These are phyloP conservation scores for Fistulifera solaris DNA, from an alignment of 108 stramenopile species.

Conservation along the genomic window DNA sequence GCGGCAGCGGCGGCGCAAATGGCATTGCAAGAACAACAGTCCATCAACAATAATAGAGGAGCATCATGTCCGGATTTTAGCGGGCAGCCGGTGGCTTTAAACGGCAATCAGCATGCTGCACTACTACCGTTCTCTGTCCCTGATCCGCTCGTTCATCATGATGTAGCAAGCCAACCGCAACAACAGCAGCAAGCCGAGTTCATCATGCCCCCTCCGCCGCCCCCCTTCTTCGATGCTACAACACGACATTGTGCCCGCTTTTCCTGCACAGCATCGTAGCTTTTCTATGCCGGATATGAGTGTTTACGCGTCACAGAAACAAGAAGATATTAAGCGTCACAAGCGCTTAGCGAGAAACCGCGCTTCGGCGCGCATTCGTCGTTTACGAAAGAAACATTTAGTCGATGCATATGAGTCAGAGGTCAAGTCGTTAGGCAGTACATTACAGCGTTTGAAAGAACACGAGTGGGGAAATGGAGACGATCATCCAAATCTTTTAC, in stretches of 20 bases:
- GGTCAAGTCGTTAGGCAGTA: constrained; percentile 72
- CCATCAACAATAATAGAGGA: constrained; percentile 14
- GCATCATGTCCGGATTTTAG: constrained; percentile 42
- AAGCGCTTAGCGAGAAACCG: constrained; percentile 80
- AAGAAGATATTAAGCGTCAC: constrained; percentile 73
- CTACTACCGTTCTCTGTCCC: constrained; percentile 9
- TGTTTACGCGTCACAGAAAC: constrained; percentile 50
- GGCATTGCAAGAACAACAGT: constrained; percentile 10
- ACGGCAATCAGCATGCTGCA: neutral
- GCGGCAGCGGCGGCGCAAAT: constrained; percentile 13
- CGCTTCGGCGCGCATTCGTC: constrained; percentile 66
- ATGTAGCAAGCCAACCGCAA: too few relatives aligned
- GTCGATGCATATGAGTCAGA: constrained; percentile 84
- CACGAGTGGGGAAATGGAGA: constrained; percentile 52
- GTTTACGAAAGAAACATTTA: constrained; percentile 81
- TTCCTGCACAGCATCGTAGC: constrained; percentile 19
- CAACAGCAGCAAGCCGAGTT: too few relatives aligned
- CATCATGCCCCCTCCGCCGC: neutral
- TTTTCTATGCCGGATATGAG: constrained; percentile 71
- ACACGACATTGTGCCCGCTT: constrained; percentile 6
- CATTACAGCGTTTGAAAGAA: constrained; percentile 52
- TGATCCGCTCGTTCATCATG: constrained; percentile 1
- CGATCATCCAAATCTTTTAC: constrained; percentile 12
- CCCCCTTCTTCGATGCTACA: constrained; percentile 2
- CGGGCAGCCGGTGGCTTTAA: neutral